Base-by-base conservation (phyloP, 176 grass and related monocot species). In the Triticum monococcum region DNA sequence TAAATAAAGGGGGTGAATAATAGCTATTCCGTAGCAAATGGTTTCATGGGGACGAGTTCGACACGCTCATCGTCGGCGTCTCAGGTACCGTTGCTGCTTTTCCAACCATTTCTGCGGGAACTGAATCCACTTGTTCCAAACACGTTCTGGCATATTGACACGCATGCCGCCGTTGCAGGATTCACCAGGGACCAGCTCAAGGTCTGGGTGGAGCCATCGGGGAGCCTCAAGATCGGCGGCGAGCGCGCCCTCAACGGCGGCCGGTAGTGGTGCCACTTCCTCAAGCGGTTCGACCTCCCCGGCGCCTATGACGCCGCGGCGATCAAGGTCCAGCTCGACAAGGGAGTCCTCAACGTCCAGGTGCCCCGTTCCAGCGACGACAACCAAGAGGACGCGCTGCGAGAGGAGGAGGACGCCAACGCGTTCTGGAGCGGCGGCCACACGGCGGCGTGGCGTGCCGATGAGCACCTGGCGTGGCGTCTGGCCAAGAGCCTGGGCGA, bases 101-200 rank as follows among this genome's bases (percentile, higher is more conserved):
- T 65, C 3, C 68, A 5, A 5, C 23, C 38, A 37, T 72, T 24
- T 24, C 36, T 23, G 5, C 10, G 24, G 22, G 69, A 72, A 41
- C 5, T 13, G 36, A 73, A 26, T 37, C 36, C 69, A 2, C 11
- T 45, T n/a, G n/a, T 73, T 20, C 35, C 35, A 71, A 40, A 20
- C 17, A 57, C 18, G 54, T 52, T 17, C 48, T 18, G 5, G 16
- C 12, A 13, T 46, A 45, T 18, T 2, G 12, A 25, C 57, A 11
- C 4, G 13, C 46, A 50, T 31, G 84, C 20, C n/a, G 35, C 9
- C 20, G 0, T 12, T 77, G 86, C 70, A 97, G 92, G 89, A 64
- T 97, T 95, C 89, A 72, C 62, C 81, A 95, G 87, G 85, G 91
- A 95, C 25, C 75, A 95, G 20, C 67, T 98, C 77, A 98, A 91